phyloP scores from a whole-genome alignment of 192 early-diverging fungal genomes.

The Coemansia sp. region DNA sequence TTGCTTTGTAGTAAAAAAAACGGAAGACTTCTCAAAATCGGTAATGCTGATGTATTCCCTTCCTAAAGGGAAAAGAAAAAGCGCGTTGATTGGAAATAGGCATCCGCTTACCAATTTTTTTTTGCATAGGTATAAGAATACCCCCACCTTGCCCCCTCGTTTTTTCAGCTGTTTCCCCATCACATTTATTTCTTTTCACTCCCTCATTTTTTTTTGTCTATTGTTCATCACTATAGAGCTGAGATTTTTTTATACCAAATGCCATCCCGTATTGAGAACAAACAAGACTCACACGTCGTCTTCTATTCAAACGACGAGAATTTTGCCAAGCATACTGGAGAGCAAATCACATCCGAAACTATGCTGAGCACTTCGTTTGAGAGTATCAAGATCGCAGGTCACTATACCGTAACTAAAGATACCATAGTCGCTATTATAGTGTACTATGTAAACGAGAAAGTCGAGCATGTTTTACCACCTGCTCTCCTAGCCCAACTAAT shows the following conservation, averaged over 20 bases:
- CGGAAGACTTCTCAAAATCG: neutral
- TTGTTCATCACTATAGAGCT: neutral
- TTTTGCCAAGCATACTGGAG: neutral
- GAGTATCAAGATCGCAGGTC: neutral
- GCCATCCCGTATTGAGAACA: neutral
- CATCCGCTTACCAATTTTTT: neutral
- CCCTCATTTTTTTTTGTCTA: no score
- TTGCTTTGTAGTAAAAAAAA: neutral
- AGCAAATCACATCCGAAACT: neutral
- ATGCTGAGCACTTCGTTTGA: neutral
- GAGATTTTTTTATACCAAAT: neutral
- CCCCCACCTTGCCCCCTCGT: no score
- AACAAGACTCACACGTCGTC: neutral
- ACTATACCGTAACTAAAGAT: neutral
- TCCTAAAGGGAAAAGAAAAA: no score
- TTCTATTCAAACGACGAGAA: neutral
- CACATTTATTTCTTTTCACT: no score
- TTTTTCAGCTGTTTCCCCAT: no score
- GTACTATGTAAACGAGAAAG: neutral
- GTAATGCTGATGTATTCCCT: no score
- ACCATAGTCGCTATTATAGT: neutral
- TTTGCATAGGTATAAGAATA: no score
- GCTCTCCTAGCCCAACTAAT: neutral
- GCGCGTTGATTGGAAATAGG: neutral
- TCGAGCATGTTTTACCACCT: neutral